Base-by-base conservation (phyloP, 176 grass and related monocot species). In the Panicum miliaceum region DNA sequence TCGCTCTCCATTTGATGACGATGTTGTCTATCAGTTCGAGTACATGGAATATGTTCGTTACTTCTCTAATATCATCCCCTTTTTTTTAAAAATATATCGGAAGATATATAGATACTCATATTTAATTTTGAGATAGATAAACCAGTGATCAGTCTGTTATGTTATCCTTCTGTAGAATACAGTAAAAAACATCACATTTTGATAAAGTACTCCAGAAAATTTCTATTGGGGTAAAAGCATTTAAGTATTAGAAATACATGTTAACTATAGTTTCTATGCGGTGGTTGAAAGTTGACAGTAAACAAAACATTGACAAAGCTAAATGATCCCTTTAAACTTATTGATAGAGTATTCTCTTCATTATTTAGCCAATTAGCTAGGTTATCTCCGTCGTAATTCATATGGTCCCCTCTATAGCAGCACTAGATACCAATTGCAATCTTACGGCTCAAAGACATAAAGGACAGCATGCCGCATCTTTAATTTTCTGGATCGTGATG, bases 21-120 rank as follows among this genome's bases (percentile, higher is more conserved):
- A 99, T 73, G 96, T 99, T 46, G 93, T 99, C 43, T 99, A 92
- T 87, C 96, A 99, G 64, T 99, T 96, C 22, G 96, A 99, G 82
- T 94, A 92, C 64, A 99, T 99, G 93, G 96, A 99, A 99, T 99
- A 99, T 89, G 96, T 99, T 76, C 46, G 90, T 88, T 89, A 59
- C 63, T 68, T 73, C 82, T 67, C 65, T 40, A 12, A 37, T 47
- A 67, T 32, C 22, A 42, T 27, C 45, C 77, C 16, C 19, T 65
- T 22, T 86, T 43, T 77, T 74, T 64, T 63, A 7, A 68, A 7
- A 68, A 0, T 89, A n/a, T 81, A 1, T 56, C 15, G 35, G 82
- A 43, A 72, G 23, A 73, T 62, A 22, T 26, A 37, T 43, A 71
- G n/a, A 53, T 73, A 77, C 64, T 68, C 23, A 40, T 37, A 50